Evolutionary conservation across 148 eudicot species (phyloP), one percentile per base, ranked within the genome.

Genomic region (Gaultheria prostrata): DNA sequence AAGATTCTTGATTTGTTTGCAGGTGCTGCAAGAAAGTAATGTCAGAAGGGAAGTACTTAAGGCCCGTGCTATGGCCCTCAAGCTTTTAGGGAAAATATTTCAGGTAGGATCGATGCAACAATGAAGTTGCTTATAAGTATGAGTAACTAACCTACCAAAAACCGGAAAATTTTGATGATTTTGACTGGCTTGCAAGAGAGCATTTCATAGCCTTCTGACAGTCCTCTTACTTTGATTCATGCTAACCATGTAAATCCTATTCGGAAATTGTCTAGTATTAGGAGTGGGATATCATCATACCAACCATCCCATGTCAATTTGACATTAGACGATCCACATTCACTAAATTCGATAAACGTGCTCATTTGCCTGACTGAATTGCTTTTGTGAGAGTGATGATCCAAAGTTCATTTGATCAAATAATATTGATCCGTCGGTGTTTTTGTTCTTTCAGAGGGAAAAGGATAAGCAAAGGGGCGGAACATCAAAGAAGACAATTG

Each of bases 11-110:
- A 35, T 43, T 46, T 45, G 51, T 78, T 86, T 88, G 59, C 87
- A 96, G 99, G 97, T 96, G 35, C 88, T 96, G 46, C 99, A 89
- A 71, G 99, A 93, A 77, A 90, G 65, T 88, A 86, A 91, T 70
- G 86, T 89, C 13, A 94, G 85, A 89, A 97, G 90, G 90, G 99
- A 94, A 88, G 97, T 93, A 79, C 94, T 97, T 20, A 93, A 89
- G 85, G 85, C 87, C 39, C 94, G 99, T 14, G 98, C 99, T 8
- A 82, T 83, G 53, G 99, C 94, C 43, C 81, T 97, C 50, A 97
- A 94, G 85, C 76, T 88, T 24, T 85, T 97, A 3, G 99, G 99
- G 75, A 92, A 90, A 84, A 84, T 91, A 45, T 97, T 94, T 80
- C 97, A 97, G 98, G 98, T 94, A 20, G 17, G n/a, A 56, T n/a